Evolutionary conservation across 1,284 basidiomycete genomes (phyloP), one percentile per base, ranked within the genome.

Genomic region (Amylostereum chailletii): DNA sequence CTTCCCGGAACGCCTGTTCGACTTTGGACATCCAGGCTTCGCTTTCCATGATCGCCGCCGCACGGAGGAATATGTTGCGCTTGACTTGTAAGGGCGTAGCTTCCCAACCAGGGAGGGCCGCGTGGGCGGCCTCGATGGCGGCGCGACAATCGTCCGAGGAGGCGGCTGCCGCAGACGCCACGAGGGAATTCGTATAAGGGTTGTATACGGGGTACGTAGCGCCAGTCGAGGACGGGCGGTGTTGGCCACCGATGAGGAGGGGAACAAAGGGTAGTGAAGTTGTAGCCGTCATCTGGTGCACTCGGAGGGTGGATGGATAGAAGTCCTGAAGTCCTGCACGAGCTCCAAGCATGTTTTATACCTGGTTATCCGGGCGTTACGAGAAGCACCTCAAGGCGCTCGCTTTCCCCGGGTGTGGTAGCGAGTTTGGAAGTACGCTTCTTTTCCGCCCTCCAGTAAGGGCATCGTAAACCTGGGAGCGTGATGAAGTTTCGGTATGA

Each of bases 71-170:
- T 10, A 80, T 67, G 34, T 70, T 65, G 30, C 72, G 69, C 41
- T 72, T 66, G 37, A 65, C 58, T 11, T 57, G 53, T n/a, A 66
- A 60, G 1, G 62, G 61, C 1, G 65, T 67, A 8, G 64, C 54
- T 47, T 76, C 73, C 78, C 79, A 80, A 6, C 68, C 61, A 40
- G 65, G 63, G 62, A 77, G 76, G 1, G 78, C 77, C 3, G 63
- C 63, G 2, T 62, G 62, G 0, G 78, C 76, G 2, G 71, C 65
- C 34, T 72, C 66, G 34, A 79, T 67, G 5, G 77, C 77, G 1
- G 68, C 69, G 30, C 60, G 63, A 51, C 74, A 75, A 55, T 79
- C 76, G 26, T 67, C 65, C 29, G 61, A 63, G 7, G 72, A 68
- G 0, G 75, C 76, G 2, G 74, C 67, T 0, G 74, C 72, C 4